phyloP scores from a whole-genome alignment of 1,139 yeast species.

The Suhomyces bokatorum region DNA sequence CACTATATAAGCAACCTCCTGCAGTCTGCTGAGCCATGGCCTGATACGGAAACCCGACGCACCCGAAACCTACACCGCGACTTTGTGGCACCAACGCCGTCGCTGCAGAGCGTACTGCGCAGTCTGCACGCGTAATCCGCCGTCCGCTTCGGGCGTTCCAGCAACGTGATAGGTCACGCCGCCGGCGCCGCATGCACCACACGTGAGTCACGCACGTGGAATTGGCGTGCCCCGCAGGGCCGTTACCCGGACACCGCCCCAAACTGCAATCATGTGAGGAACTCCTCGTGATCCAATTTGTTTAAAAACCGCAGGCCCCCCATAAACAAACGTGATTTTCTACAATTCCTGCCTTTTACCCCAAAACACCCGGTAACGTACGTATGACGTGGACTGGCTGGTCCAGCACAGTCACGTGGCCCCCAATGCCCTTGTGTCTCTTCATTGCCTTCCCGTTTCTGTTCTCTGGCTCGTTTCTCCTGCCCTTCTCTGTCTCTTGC shows the following conservation, averaged over 20 bases:
- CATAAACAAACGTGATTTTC: slow-evolving; percentile 17
- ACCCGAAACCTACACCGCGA: background rate
- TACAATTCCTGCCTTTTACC: background rate
- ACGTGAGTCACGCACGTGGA: slow-evolving; percentile 5
- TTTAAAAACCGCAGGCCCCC: slow-evolving; percentile 13
- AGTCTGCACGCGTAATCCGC: slow-evolving; percentile 4
- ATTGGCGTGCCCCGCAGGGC: background rate
- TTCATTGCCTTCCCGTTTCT: background rate
- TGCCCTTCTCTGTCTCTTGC: background rate
- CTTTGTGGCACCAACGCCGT: slow-evolving; percentile 1
- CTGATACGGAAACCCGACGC: background rate
- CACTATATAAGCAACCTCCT: background rate
- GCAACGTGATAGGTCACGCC: slow-evolving; percentile 8
- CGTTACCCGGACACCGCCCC: slow-evolving; percentile 4
- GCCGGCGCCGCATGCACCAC: background rate
- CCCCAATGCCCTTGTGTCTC: background rate
- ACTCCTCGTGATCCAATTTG: slow-evolving; percentile 27
- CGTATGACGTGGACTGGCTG: background rate
- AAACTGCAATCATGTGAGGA: slow-evolving; percentile 25
- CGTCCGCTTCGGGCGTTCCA: background rate
- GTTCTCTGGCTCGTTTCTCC: background rate
- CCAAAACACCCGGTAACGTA: background rate
- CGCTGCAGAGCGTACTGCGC: slow-evolving; percentile 1
- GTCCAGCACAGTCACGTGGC: background rate
- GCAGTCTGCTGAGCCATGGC: background rate